Conservation (phyloP, 164 flowering plant genomes). For the Macadamia tetraphylla region DNA sequence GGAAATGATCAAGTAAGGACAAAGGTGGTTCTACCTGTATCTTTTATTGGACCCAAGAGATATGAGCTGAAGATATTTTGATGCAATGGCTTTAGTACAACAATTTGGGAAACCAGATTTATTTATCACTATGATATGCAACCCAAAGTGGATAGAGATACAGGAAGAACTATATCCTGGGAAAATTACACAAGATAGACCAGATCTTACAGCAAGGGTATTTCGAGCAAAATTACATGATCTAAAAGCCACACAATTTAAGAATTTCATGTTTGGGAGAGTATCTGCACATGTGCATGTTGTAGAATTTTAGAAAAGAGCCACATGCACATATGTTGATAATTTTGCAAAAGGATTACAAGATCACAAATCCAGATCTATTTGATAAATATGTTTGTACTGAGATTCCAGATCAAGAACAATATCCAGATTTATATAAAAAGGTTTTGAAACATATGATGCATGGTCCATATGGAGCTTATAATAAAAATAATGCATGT, state of each 20-base stretch:
- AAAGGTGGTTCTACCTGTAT: neutral
- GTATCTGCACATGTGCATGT: constrained; percentile 15
- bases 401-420: constrained; percentile 4
- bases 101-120: neutral
- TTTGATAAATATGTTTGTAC: constrained; percentile 11
- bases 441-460: constrained; percentile 17
- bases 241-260: constrained; percentile 5
- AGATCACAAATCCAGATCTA: neutral
- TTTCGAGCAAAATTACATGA: constrained; percentile 10
- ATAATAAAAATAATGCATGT: neutral
- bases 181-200: constrained; percentile 11
- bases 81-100: constrained; percentile 19
- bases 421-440: neutral
- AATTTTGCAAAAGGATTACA: constrained; percentile 1
- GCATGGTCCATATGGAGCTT: constrained; percentile 17
- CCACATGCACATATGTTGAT: constrained; percentile 6
- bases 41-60: constrained; percentile 19
- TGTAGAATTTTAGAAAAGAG: constrained; percentile 21
- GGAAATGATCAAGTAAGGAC: neutral
- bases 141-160: constrained; percentile 14
- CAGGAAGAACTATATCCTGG: neutral
- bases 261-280: constrained; percentile 4
- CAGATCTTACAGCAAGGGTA: constrained; percentile 9
- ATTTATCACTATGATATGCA: constrained; percentile 23
- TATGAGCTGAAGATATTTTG: constrained; percentile 7